Evolutionary conservation across 1,284 basidiomycete species (phyloP).

Genomic region (Stereum hirsutum): DNA sequence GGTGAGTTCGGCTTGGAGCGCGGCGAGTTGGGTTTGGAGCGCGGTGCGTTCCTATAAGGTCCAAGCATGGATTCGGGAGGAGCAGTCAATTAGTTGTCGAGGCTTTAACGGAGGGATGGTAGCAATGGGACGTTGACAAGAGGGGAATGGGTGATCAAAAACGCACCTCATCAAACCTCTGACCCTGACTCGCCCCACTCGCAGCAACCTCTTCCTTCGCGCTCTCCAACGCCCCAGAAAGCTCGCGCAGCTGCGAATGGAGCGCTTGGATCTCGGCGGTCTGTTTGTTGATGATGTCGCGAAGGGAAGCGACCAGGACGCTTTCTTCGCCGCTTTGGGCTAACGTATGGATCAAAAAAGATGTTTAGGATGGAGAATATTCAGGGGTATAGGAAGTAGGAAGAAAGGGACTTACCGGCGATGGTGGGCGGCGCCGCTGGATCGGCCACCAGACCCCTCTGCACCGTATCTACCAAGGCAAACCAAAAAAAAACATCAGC

Average conservation of each 20-base stretch:
- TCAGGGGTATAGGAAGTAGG: not conserved
- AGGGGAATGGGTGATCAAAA: too few relatives aligned
- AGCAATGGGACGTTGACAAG: not conserved
- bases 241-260: slow-evolving; percentile 40
- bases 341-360: slow-evolving; percentile 6
- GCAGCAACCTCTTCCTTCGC: not conserved
- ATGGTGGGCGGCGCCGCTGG: slow-evolving; percentile 53
- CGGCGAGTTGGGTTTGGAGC: slow-evolving; percentile 34
- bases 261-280: slow-evolving; percentile 67
- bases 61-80: slow-evolving; percentile 19
- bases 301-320: slow-evolving; percentile 73
- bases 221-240: slow-evolving; percentile 1
- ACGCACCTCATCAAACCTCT: slow-evolving; percentile 17
- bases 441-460: slow-evolving; percentile 55
- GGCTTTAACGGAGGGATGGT: not conserved
- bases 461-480: slow-evolving; percentile 47
- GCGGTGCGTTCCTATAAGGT: slow-evolving; percentile 16
- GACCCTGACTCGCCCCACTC: not conserved
- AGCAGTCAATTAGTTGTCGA: too few relatives aligned
- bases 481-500: slow-evolving; percentile 4
- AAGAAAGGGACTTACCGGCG: slow-evolving; percentile 33
- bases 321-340: slow-evolving; percentile 65
- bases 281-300: slow-evolving; percentile 74
- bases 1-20: slow-evolving; percentile 29
- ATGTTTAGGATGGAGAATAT: too few relatives aligned